phyloP scores from a whole-genome alignment of 2,329 filamentous ascomycete species.

The Rasamsonia emersonii region DNA sequence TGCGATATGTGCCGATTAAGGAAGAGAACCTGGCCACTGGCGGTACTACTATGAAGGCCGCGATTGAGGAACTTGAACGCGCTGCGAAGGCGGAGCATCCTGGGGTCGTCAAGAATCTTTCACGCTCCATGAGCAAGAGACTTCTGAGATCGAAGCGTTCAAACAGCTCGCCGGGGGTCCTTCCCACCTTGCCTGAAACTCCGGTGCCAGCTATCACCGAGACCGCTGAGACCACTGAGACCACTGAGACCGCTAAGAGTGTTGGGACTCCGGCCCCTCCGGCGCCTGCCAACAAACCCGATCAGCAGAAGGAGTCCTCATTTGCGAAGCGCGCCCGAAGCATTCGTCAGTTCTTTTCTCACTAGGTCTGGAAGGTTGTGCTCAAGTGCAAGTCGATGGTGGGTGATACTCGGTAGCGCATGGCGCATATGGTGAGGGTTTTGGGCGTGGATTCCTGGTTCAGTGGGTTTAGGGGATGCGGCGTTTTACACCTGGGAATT shows the following conservation, averaged over 20 bases:
- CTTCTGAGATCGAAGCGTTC: constrained; percentile 23
- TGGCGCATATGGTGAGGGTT: too few species aligned
- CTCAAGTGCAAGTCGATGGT: too few species aligned
- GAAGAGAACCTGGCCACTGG: constrained; percentile 66
- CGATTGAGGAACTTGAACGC: constrained; percentile 53
- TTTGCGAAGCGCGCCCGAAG: too few species aligned
- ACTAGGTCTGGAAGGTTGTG: too few species aligned
- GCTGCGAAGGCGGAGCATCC: constrained; percentile 34
- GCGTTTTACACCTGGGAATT: too few species aligned
- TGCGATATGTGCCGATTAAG: constrained; percentile 61
- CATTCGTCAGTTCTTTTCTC: neutral
- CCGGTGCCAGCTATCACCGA: neutral
- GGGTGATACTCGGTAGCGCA: too few species aligned
- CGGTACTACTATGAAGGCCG: constrained; percentile 59
- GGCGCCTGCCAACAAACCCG: too few species aligned
- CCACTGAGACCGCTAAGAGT: neutral
- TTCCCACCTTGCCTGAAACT: constrained; percentile 15
- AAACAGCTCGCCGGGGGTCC: constrained; percentile 17
- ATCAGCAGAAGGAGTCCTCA: too few species aligned
- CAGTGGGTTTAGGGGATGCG: too few species aligned
- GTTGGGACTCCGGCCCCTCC: too few species aligned
- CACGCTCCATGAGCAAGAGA: constrained; percentile 30
- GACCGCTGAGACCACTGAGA: neutral
- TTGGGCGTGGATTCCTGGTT: too few species aligned
- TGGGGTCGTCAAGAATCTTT: constrained; percentile 31